Evolutionary conservation across 2,329 filamentous ascomycete species (phyloP).

Genomic region (Metarhizium anisopliae): DNA sequence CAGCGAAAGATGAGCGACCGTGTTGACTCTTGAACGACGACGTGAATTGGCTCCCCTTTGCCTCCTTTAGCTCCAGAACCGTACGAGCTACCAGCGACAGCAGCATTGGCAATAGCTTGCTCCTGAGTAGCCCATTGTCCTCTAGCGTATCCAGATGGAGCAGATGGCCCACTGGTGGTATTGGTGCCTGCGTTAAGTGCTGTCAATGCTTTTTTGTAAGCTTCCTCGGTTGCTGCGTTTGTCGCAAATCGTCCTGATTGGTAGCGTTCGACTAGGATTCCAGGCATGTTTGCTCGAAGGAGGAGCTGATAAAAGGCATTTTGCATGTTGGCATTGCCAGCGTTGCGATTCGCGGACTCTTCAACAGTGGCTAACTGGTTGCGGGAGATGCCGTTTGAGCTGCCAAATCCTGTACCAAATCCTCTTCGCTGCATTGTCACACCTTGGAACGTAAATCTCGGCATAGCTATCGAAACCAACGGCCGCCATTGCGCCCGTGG

Average conservation of each 20-base stretch:
- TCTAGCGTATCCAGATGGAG: conserved; percentile 12
- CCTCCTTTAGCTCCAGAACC: conserved; percentile 43
- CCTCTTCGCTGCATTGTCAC: conserved; percentile 17
- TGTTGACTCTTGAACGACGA: conserved; percentile 86
- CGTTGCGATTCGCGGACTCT: conserved; percentile 87
- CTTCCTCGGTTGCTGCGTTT: conserved; percentile 67
- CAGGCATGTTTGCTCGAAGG: conserved; percentile 84
- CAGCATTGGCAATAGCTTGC: conserved; percentile 19
- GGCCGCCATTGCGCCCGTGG: conserved; percentile 7
- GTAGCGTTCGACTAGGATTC: conserved; percentile 85
- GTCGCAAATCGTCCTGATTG: conserved; percentile 77
- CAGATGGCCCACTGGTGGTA: conserved; percentile 13
- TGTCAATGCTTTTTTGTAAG: conserved; percentile 66
- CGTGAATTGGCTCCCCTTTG: conserved; percentile 83
- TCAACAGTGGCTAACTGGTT: conserved; percentile 76
- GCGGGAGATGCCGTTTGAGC: conserved; percentile 41
- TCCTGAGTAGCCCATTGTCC: conserved; percentile 22
- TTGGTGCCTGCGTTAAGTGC: conserved; percentile 22
- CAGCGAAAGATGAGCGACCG: conserved; percentile 77
- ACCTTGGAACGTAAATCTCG: neutral
- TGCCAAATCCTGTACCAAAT: conserved; percentile 25
- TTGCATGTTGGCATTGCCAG: conserved; percentile 76
- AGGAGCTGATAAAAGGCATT: conserved; percentile 91
- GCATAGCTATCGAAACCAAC: conserved; percentile 13
- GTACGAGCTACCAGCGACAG: conserved; percentile 11